These are phyloP conservation scores for Sambucus nigra DNA, from an alignment of 129 eudicot genomes.

Conservation along the genomic window DNA sequence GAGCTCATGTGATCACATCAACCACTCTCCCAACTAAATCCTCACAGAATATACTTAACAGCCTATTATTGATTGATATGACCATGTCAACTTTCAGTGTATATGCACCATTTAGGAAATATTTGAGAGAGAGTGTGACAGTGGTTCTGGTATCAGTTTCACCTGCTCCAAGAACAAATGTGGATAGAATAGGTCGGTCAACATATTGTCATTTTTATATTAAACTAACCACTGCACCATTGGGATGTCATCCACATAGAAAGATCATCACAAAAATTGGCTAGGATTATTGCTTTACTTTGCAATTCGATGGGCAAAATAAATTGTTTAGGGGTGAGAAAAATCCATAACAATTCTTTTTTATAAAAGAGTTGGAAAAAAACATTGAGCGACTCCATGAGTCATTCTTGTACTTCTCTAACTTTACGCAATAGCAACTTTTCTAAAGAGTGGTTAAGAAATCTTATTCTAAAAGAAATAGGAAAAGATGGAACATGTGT, in stretches of 20 bases:
- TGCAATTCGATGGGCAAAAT: neutral
- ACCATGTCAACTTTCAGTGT: conserved; percentile 15
- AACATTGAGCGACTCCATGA: too few relatives aligned
- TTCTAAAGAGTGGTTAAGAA: too few relatives aligned
- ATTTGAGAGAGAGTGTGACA: conserved; percentile 16
- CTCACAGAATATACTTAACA: conserved; percentile 3
- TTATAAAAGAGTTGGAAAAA: too few relatives aligned
- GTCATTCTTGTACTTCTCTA: too few relatives aligned
- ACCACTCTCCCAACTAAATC: conserved; percentile 50
- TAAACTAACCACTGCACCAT: neutral
- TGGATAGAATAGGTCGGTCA: conserved; percentile 27
- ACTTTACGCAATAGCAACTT: too few relatives aligned
- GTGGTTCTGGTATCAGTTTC: conserved; percentile 40
- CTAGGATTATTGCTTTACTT: neutral
- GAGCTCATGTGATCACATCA: conserved; percentile 23
- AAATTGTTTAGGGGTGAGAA: too few relatives aligned
- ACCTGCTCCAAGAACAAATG: conserved; percentile 56
- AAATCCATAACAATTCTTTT: too few relatives aligned
- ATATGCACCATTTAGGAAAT: neutral
- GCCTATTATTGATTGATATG: conserved; percentile 12
- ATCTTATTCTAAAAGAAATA: too few relatives aligned
- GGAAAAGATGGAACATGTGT: too few relatives aligned
- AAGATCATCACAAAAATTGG: too few relatives aligned
- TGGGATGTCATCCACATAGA: neutral
- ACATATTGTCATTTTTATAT: neutral